Evolutionary conservation across 768 basidiomycete species (phyloP).

Genomic region (Boletus barrowsii): DNA sequence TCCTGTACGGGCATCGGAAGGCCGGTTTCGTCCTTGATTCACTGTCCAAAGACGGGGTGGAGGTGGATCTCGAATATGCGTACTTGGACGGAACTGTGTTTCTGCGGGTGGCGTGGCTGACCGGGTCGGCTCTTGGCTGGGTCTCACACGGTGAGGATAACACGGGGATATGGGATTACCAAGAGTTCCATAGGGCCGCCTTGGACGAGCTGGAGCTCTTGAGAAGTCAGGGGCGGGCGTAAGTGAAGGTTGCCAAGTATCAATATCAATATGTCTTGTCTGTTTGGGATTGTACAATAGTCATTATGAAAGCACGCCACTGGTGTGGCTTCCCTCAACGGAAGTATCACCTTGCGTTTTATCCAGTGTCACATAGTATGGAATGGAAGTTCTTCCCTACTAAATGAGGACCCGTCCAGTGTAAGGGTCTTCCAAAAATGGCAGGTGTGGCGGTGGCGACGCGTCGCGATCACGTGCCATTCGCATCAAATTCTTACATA

Average conservation of each 20-base stretch:
- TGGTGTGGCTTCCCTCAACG: neutral
- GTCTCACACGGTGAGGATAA: slow-evolving; percentile 38
- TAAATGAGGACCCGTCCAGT: slow-evolving; percentile 3
- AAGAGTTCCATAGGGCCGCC: slow-evolving; percentile 28
- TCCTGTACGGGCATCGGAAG: slow-evolving; percentile 42
- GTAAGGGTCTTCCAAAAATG: neutral
- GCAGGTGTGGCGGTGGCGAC: neutral
- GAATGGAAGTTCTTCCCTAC: neutral
- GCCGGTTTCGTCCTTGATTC: slow-evolving; percentile 32
- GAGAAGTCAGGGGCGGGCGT: slow-evolving; percentile 18
- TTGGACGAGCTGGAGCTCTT: slow-evolving; percentile 24
- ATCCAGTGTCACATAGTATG: neutral
- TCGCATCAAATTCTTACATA: slow-evolving; percentile 21
- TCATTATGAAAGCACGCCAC: neutral
- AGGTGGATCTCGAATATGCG: slow-evolving; percentile 45
- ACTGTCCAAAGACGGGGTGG: slow-evolving; percentile 21
- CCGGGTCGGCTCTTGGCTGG: slow-evolving; percentile 41
- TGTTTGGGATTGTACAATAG: neutral
- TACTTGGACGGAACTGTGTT: slow-evolving; percentile 63
- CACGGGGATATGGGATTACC: slow-evolving; percentile 27
- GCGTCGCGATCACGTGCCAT: slow-evolving; percentile 31
- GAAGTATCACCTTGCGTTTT: too few relatives aligned
- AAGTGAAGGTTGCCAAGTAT: neutral
- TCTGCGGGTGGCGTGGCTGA: slow-evolving; percentile 52
- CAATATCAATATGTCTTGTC: neutral